Base-by-base conservation (phyloP, 2,329 filamentous ascomycete genomes). In the Fusarium chuoi region DNA sequence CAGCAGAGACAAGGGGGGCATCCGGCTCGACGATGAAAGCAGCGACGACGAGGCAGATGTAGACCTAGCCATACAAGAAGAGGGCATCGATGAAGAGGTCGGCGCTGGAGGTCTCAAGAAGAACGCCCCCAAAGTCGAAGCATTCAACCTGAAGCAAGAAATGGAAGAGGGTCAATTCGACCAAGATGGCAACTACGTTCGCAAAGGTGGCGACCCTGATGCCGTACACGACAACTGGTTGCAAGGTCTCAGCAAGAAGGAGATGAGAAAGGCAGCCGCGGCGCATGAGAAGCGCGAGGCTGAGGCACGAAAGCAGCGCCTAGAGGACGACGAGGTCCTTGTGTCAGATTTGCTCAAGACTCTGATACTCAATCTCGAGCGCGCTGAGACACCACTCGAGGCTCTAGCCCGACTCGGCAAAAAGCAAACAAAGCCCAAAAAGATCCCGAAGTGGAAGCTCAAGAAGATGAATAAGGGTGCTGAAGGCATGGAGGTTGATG, bases 101-200 rank as follows among this genome's bases (percentile, higher is more conserved):
- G 96, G 96, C 5, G 92, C 94, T 4, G 96, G 96, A 20, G 93
- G 93, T 5, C 92, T 97, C 77, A 98, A 98, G 85, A 93, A 91
- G 78, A 94, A 98, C 82, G 96, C 96, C 4, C 96, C 96, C 4
- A 94, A 96, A 81, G 88, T 99, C 11, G 96, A 98, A 82, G 96
- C 96, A 6, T 99, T 99, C 87, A 98, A 99, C 80, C 93, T 99
- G 87, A 91, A 90, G 67, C 86, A 89, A 18, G 96, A 99, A 82
- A 92, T 97, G 81, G 95, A 98, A 79, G 96, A 98, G 76, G 96
- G 96, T 3, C 89, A 91, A 17, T 99, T 98, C 78, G 96, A 99
- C 80, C 93, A 96, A 76, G 86, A 91, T 3, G 96, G 96, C 15
- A 99, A 98, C 82, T 99, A 91, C 81, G 90, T 99, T 49, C 91